phyloP scores from a whole-genome alignment of 1,284 basidiomycete genomes.

The Boletus smithii region DNA sequence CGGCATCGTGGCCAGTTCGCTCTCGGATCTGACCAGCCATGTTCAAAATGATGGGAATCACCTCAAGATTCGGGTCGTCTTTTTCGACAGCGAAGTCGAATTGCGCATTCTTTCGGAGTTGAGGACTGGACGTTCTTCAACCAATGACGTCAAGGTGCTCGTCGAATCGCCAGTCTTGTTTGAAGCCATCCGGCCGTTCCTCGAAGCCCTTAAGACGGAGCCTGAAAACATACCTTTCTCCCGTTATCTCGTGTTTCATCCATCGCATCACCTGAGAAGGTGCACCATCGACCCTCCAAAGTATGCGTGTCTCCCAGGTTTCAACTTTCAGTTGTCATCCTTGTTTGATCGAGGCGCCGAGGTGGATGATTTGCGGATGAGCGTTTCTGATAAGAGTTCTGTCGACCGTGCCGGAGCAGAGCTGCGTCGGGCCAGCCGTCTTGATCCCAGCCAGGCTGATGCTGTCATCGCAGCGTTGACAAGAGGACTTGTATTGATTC shows the following conservation, averaged over 20 bases:
- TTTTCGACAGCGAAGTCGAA: conserved; percentile 51
- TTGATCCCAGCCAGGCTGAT: conserved; percentile 67
- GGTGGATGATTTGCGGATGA: conserved; percentile 22
- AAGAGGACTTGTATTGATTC: conserved; percentile 60
- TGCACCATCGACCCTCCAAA: conserved; percentile 44
- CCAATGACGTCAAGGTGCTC: conserved; percentile 34
- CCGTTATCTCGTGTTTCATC: conserved; percentile 46
- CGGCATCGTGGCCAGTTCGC: conserved; percentile 44
- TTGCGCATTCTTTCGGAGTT: conserved; percentile 43
- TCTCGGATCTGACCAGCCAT: conserved; percentile 41
- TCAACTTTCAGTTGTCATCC: conserved; percentile 47
- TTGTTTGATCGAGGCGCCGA: conserved; percentile 33
- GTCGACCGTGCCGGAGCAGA: conserved; percentile 38
- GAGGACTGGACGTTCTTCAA: conserved; percentile 11
- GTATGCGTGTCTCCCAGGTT: conserved; percentile 47
- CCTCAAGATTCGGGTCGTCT: conserved; percentile 44
- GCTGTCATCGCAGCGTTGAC: conserved; percentile 60
- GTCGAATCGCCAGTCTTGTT: conserved; percentile 62
- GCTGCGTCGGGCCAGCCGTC: conserved; percentile 44
- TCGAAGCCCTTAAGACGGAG: conserved; percentile 49
- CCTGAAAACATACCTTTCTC: conserved; percentile 54
- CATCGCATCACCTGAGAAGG: conserved; percentile 30
- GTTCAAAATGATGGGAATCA: conserved; percentile 30
- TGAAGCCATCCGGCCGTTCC: conserved; percentile 59
- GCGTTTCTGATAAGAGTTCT: conserved; percentile 19